Evolutionary conservation across 1,284 basidiomycete species (phyloP), one percentile per base, ranked within the genome.

Genomic region (Pseudozyma flocculosa): DNA sequence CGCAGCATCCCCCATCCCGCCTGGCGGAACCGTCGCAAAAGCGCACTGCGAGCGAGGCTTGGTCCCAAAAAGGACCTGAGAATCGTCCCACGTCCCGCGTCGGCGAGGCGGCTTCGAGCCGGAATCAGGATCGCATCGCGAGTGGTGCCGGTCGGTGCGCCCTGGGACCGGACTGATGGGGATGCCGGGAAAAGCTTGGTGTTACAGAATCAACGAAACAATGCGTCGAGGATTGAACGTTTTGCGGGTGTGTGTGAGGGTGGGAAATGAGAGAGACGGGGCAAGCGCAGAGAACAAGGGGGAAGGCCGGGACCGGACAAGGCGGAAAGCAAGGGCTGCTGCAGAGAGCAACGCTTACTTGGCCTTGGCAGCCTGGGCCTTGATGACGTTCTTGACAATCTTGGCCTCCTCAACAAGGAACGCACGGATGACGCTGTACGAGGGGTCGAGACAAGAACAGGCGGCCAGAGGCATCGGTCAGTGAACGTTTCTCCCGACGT

Each of bases 351-450:
- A n/a, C 55, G 54, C 54, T 54, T 65, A 57, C 54, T 55, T 47
- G 32, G 57, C 43, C 71, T 75, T 73, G 40, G 67, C 55, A 78
- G 84, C 85, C 80, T 88, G 87, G 75, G 88, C 88, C 85, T 96
- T 96, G 85, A 97, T 91, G 70, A 98, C 93, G 82, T 87, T 89
- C 88, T 99, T 99, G 80, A 99, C 94, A 75, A 99, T 97, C 86
- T 97, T 98, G 45, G 94, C 94, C 84, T 98, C 93, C 84, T 98
- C 95, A 53, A 98, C 90, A 64, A 99, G 83, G 87, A 98, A 99
- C 65, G 95, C 93, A 60, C 95, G 90, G 78, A 98, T 88, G 78
- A 99, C 93, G 73, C 94, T 94, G 72, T 45, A 36, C 37, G 48
- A 45, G 43, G 32, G 32, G 29, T 7, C 7, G 7, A 13, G 13